Base-by-base conservation (phyloP, 2,329 filamentous ascomycete genomes). In the Colletotrichum tofieldiae region DNA sequence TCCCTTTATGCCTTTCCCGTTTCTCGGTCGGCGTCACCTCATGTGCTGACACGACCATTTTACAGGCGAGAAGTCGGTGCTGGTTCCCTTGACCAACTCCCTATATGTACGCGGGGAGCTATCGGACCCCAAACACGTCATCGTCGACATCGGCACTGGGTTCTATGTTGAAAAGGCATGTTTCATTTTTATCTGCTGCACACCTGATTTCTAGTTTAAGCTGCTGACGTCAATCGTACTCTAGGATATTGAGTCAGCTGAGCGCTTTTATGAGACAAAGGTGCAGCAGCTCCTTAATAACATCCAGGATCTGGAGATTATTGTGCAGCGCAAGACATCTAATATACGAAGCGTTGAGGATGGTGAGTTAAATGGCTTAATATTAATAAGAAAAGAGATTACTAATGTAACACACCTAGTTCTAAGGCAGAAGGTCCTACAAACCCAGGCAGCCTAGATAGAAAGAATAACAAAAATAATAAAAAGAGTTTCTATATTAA, bases 61-160 rank as follows among this genome's bases (percentile, higher is more conserved):
- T 3, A 37, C 37, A 75, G 73, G 35, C 20, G 72, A 74, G 20
- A 67, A 90, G 82, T 86, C 83, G 9, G 93, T 98, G 59, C 89
- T 99, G 26, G 94, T 99, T n/a, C 96, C 97, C 0, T 84, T 99
- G 74, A 99, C 96, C 16, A 96, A 94, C 77, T 98, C 95, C 0
- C 89, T 99, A 39, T 99, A 99, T 83, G 96, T 99, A 20, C 93
- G 93, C 35, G 97, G 96, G 41, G 92, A 89, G 49, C 86, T 98
- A 51, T 88, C 93, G 56, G 90, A 92, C 81, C 88, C 92, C 1
- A 89, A 94, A 69, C 92, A 91, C 73, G 94, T 98, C 8, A 87
- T 98, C 71, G 94, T 98, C 51, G 96, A 98, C 81, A 91, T 98
- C 26, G 96, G 96, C 26, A 98, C 96, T 0, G 96, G 96, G 0